Evolutionary conservation across 495 filamentous ascomycete species (phyloP).

Genomic region (Neurospora sp.): DNA sequence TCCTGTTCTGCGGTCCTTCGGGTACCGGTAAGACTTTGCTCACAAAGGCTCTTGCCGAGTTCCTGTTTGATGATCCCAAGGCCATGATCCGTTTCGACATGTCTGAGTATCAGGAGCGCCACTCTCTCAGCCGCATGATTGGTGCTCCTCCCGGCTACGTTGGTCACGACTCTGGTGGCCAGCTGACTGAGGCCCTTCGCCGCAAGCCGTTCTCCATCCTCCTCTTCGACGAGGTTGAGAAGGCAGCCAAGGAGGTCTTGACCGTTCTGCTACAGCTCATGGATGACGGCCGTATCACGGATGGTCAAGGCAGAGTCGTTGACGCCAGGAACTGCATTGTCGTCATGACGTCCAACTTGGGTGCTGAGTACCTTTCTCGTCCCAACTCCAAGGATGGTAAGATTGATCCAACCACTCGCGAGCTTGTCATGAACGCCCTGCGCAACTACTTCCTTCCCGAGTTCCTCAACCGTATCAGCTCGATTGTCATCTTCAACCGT

Average conservation of each 20-base stretch:
- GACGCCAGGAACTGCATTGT: slow-evolving; percentile 98
- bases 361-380: slow-evolving; percentile 84
- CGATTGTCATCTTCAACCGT: slow-evolving; percentile 96
- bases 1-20: slow-evolving; percentile 96
- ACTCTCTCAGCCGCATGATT: slow-evolving; percentile 94
- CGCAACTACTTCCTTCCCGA: slow-evolving; percentile 95
- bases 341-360: slow-evolving; percentile 96
- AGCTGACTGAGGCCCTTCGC: slow-evolving; percentile 87
- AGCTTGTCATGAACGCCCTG: slow-evolving; percentile 80
- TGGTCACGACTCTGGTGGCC: slow-evolving; percentile 90
- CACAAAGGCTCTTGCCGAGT: slow-evolving; percentile 93
- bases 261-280: slow-evolving; percentile 96
- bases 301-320: slow-evolving; percentile 88
- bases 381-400: slow-evolving; percentile 64
- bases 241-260: slow-evolving; percentile 94
- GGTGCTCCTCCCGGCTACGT: slow-evolving; percentile 96
- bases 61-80: slow-evolving; percentile 95
- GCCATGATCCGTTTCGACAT: slow-evolving; percentile 99
- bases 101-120: slow-evolving; percentile 98
- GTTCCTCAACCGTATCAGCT: slow-evolving; percentile 94
- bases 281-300: slow-evolving; percentile 97
- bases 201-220: slow-evolving; percentile 95
- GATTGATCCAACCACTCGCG: slow-evolving; percentile 78
- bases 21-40: slow-evolving; percentile 96
- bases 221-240: slow-evolving; percentile 96